Conservation (phyloP, 2,329 filamentous ascomycete genomes). For the Calonectria hawksworthii region DNA sequence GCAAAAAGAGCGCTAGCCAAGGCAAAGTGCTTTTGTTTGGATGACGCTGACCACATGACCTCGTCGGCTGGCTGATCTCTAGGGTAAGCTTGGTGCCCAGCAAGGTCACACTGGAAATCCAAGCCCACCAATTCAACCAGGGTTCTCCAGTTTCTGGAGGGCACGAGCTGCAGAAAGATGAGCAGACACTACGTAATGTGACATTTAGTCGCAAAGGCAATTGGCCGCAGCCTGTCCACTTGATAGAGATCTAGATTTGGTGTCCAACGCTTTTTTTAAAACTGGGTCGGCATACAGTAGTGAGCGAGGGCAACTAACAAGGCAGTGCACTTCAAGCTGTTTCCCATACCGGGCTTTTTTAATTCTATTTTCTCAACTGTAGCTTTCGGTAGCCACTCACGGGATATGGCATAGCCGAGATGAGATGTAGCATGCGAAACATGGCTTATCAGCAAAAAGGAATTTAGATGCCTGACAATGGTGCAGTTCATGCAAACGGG, state of each 20-base stretch:
- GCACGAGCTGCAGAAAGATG: neutral
- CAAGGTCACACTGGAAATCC: conserved; percentile 7
- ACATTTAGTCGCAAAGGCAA: neutral
- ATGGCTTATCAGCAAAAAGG: neutral
- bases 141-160: conserved; percentile 21
- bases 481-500: conserved; percentile 12
- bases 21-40: neutral
- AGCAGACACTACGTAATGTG: conserved; percentile 20
- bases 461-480: conserved; percentile 14
- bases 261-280: neutral
- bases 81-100: conserved; percentile 22
- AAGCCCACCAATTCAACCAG: conserved; percentile 18
- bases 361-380: neutral
- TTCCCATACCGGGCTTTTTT: neutral
- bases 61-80: neutral
- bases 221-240: neutral
- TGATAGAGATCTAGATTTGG: conserved; percentile 15
- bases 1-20: neutral
- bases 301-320: neutral
- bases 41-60: conserved; percentile 17
- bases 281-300: neutral
- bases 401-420: neutral
- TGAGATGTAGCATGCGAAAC: neutral
- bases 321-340: neutral
- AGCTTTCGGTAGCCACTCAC: neutral